Base-by-base conservation (phyloP, 305 asterid genomes). In the Plantago coronopus region DNA sequence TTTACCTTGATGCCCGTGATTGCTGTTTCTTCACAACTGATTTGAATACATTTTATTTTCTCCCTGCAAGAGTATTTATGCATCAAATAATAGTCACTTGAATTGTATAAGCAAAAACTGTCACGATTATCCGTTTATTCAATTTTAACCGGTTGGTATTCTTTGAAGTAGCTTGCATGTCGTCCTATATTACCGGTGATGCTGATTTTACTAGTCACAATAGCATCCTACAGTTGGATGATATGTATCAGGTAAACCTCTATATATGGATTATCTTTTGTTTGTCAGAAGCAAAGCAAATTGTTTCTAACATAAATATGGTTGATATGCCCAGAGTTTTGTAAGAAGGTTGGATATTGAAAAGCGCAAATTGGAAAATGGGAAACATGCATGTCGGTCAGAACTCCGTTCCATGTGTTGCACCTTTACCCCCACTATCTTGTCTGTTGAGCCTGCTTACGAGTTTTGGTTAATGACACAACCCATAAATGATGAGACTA, bases 91-190 rank as follows among this genome's bases (percentile, higher is more conserved):
- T n/a, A n/a, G n/a, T n/a, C 58, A 56, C 61, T 49, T 50, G 17
- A 59, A 22, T 25, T 17, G 25, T 56, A 18, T 17, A 27, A 54
- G 25, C 21, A 2, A 14, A 43, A 21, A 51, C 34, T 53, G 31
- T 61, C 48, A 57, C 5, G 11, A 17, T 9, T 57, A 15, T 57
- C 42, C 17, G n/a, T 45, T 25, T 19, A 38, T 55, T 44, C 44
- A 40, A 56, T 29, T 59, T 18, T 66, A 57, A 77, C 50, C 47
- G 58, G 62, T 47, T 44, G 50, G 19, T 55, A 31, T 65, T 62
- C 73, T 20, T 63, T 68, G 61, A 67, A 83, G 95, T 96, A 53
- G 68, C 87, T 69, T 83, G 89, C 78, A 72, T 94, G 95, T 81
- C 90, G 60, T 72, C 94, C 21, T 87, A 69, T 76, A 54, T 89